Base-by-base conservation (phyloP, 83 land plant species). In the Thuja plicata region DNA sequence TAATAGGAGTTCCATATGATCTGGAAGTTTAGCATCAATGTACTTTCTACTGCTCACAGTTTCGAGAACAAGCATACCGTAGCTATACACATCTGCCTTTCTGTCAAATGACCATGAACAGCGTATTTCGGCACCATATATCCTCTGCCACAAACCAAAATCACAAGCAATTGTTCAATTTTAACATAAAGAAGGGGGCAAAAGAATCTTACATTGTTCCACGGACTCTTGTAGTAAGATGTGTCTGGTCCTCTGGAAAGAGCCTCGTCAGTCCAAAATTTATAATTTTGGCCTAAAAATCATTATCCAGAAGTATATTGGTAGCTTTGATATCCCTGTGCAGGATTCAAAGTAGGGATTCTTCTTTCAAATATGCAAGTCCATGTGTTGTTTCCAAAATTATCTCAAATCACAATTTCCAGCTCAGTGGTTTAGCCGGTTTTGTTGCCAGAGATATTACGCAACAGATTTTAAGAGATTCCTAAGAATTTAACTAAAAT, bases 251-350 rank as follows among this genome's bases (percentile, higher is more conserved):
- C 9, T 62, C 70, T 27, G 73, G 87, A 37, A 86, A 62, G 32
- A 86, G 55, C 38, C 55, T 86, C 8, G 87, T 73, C 45, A 86
- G 35, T 62, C 73, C 87, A 62, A 86, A 86, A 86, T 86, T 73
- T 57, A 46, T n/a, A 34, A 62, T 37, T 86, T 86, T 86, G 37
- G 87, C 30, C 38, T 62, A 24, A 86, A 86, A 7, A n/a, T 57
- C 24, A 32, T 86, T 70, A 24, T 86, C 87, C 13, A 86, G 74
- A 16, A 86, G 87, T 35, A 86, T 86, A 21, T 86, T 86, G 35
- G 41, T 46, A 38, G 70, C 11, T 86, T 86, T 86, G n/a, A 86
- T 86, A 62, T 86, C 87, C 37, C 87, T 19, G 15, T 86, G 87
- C 17, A 86, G 15, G 10, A 86, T 86, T 13, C 46, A 43, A 35